Conservation (phyloP, 2,329 filamentous ascomycete species). For the Xylogone sp. region DNA sequence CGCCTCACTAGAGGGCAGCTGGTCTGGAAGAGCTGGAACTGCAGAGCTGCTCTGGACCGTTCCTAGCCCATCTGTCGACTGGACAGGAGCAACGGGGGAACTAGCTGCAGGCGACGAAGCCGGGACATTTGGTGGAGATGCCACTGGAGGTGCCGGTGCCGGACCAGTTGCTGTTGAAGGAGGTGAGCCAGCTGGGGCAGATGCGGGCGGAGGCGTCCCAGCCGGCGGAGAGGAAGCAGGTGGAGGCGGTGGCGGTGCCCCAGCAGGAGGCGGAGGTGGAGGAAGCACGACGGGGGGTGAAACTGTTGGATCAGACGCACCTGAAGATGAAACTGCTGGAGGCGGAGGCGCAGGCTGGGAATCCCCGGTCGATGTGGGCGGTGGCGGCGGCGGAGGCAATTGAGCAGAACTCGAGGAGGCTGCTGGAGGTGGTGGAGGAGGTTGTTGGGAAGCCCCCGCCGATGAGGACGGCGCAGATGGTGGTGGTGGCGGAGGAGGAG, state of each 20-base stretch:
- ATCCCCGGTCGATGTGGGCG: neutral
- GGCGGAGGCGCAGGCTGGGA: neutral
- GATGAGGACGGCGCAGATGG: neutral
- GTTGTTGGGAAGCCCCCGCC: neutral
- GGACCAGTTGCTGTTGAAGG: neutral
- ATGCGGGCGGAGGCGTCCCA: neutral
- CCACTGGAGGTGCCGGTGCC: neutral
- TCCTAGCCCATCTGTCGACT: neutral
- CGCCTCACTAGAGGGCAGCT: neutral
- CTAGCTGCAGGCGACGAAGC: neutral
- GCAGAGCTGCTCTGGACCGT: neutral
- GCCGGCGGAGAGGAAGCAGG: too few relatives aligned
- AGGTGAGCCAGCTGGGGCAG: neutral
- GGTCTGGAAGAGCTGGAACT: neutral
- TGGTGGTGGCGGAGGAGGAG: neutral
- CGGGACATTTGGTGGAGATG: neutral
- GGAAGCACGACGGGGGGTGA: neutral
- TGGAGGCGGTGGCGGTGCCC: neutral
- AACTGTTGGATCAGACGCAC: too few relatives aligned
- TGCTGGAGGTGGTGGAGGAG: neutral
- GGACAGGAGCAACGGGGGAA: neutral
- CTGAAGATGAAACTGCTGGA: neutral
- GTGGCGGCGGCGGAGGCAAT: slow-evolving; percentile 3
- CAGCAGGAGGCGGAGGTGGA: neutral
- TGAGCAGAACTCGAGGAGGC: slow-evolving; percentile 2